These are phyloP conservation scores for Erodium maritimum DNA, from an alignment of 345 rosid genomes.

Conservation along the genomic window DNA sequence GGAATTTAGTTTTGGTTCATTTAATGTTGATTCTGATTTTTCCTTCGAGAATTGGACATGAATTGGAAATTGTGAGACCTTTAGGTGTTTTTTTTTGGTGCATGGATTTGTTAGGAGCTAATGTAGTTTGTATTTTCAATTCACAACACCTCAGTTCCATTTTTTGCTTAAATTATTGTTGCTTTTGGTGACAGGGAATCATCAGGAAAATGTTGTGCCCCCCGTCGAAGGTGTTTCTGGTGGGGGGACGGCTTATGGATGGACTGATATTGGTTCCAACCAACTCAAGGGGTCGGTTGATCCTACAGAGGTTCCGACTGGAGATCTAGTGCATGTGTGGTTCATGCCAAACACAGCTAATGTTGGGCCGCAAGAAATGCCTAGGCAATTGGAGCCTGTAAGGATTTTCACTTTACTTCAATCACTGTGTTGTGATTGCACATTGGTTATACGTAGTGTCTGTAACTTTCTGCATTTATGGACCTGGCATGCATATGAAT, in stretches of 20 bases:
- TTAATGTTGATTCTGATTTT: no score
- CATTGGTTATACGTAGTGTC: background rate
- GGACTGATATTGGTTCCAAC: slow-evolving; percentile 49
- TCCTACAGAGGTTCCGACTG: slow-evolving; percentile 52
- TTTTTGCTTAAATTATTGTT: background rate
- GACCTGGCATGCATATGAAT: no score
- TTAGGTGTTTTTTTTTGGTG: no score
- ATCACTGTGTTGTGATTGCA: background rate
- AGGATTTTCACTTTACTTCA: slow-evolving; percentile 10
- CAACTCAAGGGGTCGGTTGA: slow-evolving; percentile 39
- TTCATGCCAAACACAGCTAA: slow-evolving; percentile 79
- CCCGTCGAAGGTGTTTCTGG: slow-evolving; percentile 99
- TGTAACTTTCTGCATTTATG: background rate
- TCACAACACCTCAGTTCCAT: background rate
- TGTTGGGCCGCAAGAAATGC: slow-evolving; percentile 75
- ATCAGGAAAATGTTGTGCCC: slow-evolving; percentile 34
- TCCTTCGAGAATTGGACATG: no score
- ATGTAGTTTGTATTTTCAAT: background rate
- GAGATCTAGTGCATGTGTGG: slow-evolving; percentile 75
- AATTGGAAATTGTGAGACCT: no score
- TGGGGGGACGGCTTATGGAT: slow-evolving; percentile 96
- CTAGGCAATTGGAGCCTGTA: slow-evolving; percentile 73
- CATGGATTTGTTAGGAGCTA: no score
- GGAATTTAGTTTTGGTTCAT: no score
- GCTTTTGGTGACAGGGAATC: slow-evolving; percentile 20